phyloP scores from a whole-genome alignment of 805 yeast genomes.

The Schwanniomyces occidentalis region DNA sequence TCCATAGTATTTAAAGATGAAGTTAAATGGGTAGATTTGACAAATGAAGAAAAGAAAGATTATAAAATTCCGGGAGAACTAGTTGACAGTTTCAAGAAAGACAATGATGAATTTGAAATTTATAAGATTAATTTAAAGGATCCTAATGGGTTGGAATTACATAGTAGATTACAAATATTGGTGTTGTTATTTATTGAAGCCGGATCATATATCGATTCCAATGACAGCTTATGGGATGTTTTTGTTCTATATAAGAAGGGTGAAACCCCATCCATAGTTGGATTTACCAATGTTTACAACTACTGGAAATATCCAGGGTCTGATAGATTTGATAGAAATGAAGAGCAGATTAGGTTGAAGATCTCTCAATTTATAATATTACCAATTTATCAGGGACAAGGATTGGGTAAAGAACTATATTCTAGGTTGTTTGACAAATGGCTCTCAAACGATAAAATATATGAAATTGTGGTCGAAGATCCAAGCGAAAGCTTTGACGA shows the following conservation, averaged over 20 bases:
- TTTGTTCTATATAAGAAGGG: conserved; percentile 48
- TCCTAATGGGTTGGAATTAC: conserved; percentile 50
- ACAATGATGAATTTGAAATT: conserved; percentile 47
- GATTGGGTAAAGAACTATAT: conserved; percentile 73
- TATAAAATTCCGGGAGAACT: conserved; percentile 45
- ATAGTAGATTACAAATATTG: conserved; percentile 72
- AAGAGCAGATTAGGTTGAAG: conserved; percentile 55
- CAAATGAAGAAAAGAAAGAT: conserved; percentile 46
- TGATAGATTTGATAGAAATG: conserved; percentile 47
- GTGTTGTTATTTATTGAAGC: conserved; percentile 89
- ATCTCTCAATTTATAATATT: conserved; percentile 85
- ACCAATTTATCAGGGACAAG: conserved; percentile 78
- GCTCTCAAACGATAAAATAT: conserved; percentile 50
- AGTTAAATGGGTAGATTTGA: conserved; percentile 60
- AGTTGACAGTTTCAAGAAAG: conserved; percentile 30
- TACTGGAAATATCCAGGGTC: conserved; percentile 74
- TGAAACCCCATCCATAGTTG: conserved; percentile 52
- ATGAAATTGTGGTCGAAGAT: conserved; percentile 87
- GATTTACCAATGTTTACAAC: conserved; percentile 80
- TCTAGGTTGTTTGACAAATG: conserved; percentile 54
- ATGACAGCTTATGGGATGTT: conserved; percentile 79
- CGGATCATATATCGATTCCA: conserved; percentile 79
- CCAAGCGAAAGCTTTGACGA: conserved; percentile 93
- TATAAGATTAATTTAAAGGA: conserved; percentile 49
- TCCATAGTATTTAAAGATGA: conserved; percentile 65